Conservation (phyloP, 2,329 filamentous ascomycete genomes). For the Amauroascus niger region DNA sequence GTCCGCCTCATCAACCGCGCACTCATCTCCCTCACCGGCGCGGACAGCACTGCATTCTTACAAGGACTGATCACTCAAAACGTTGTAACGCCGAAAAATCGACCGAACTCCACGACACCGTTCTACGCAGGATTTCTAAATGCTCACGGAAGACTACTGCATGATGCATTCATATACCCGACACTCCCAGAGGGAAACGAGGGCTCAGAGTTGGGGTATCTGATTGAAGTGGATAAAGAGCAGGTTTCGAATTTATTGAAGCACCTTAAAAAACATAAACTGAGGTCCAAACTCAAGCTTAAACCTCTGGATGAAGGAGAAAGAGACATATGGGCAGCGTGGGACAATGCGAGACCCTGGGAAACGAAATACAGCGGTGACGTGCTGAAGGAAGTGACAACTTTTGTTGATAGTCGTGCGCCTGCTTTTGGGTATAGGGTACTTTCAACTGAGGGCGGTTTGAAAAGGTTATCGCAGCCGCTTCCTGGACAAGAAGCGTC, state of each 20-base stretch:
- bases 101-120: slow-evolving; percentile 38
- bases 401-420: slow-evolving; percentile 34
- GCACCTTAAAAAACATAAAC: slow-evolving; percentile 75
- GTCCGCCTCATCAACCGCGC: slow-evolving; percentile 58
- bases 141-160: slow-evolving; percentile 69
- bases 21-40: slow-evolving; percentile 68
- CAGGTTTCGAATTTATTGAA: slow-evolving; percentile 54
- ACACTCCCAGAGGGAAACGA: slow-evolving; percentile 22
- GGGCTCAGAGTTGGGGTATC: slow-evolving; percentile 42
- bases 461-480: slow-evolving; percentile 23
- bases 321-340: slow-evolving; percentile 60
- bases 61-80: slow-evolving; percentile 78
- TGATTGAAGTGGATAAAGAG: slow-evolving; percentile 71
- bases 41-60: slow-evolving; percentile 72
- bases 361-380: slow-evolving; percentile 3
- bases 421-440: slow-evolving; percentile 34
- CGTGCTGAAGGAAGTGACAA: slow-evolving; percentile 19
- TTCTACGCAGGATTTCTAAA: slow-evolving; percentile 81
- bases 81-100: slow-evolving; percentile 39
- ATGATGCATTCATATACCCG: slow-evolving; percentile 86
- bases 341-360: slow-evolving; percentile 45
- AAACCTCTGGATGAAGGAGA: slow-evolving; percentile 57
- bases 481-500: slow-evolving; percentile 41
- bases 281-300: slow-evolving; percentile 68
- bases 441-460: slow-evolving; percentile 30